Percentiles rank a stretch among this genome's conserved stretches.
Conservation (phyloP, 2,329 filamentous ascomycete species). For the Fusarium guadeloupense region DNA sequence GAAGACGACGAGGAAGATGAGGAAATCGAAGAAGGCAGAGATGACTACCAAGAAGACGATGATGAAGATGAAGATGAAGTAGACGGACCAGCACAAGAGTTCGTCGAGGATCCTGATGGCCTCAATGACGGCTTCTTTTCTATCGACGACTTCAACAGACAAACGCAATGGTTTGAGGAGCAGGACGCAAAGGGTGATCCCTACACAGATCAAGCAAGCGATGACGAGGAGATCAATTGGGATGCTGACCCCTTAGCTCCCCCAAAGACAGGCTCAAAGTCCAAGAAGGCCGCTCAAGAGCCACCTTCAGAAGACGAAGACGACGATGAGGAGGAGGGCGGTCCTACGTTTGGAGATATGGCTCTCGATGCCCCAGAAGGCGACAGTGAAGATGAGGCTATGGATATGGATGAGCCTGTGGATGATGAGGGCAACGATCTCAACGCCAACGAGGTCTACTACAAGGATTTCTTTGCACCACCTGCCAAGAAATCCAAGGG, state of each 20-base stretch:
- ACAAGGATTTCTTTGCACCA: slow-evolving; percentile 93
- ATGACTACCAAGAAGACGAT: slow-evolving; percentile 50
- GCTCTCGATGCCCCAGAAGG: slow-evolving; percentile 78
- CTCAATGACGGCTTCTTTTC: slow-evolving; percentile 99
- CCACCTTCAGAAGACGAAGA: slow-evolving; percentile 48
- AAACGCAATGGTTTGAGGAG: slow-evolving; percentile 88
- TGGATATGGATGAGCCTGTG: slow-evolving; percentile 59
- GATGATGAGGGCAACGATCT: slow-evolving; percentile 67
- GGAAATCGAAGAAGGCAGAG: slow-evolving; percentile 44
- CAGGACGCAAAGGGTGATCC: slow-evolving; percentile 82
- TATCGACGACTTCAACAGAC: slow-evolving; percentile 96
- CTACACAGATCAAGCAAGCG: slow-evolving; percentile 77
- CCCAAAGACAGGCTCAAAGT: slow-evolving; percentile 44
- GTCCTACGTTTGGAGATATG: slow-evolving; percentile 84
- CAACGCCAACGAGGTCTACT: slow-evolving; percentile 90
- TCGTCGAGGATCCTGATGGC: slow-evolving; percentile 73
- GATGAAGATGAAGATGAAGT: slow-evolving; percentile 52
- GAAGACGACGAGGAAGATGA: slow-evolving; percentile 51
- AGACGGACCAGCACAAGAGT: slow-evolving; percentile 58
- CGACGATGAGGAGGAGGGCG: slow-evolving; percentile 76
- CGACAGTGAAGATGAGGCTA: slow-evolving; percentile 69
- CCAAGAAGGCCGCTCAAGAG: slow-evolving; percentile 47
- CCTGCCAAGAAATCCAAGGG: slow-evolving; percentile 75
- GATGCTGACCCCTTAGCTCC: slow-evolving; percentile 74
- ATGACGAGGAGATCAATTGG: slow-evolving; percentile 92